phyloP scores from a whole-genome alignment of 2,329 filamentous ascomycete species.

The Pseudogymnoascus sp. region DNA sequence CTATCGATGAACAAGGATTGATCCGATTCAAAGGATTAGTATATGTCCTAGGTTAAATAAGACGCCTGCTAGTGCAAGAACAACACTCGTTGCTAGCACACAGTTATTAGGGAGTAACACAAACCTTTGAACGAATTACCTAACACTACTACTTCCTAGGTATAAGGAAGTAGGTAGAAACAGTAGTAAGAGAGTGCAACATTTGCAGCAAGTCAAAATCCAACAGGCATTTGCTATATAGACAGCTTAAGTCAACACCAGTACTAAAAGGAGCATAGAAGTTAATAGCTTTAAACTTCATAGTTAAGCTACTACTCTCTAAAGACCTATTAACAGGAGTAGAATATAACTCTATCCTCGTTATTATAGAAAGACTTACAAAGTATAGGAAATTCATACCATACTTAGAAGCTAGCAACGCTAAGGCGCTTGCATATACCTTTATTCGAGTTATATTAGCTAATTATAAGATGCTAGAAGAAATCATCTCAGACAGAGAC shows the following conservation, averaged over 20 bases:
- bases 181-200: background rate
- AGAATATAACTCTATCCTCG: too few species aligned
- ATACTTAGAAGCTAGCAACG: too few species aligned
- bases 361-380: too few species aligned
- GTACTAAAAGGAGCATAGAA: background rate
- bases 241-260: background rate
- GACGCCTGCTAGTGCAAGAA: background rate
- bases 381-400: too few species aligned
- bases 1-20: background rate
- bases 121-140: background rate
- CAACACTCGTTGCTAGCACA: background rate
- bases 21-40: background rate
- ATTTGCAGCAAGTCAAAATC: background rate
- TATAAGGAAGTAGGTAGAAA: background rate
- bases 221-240: background rate
- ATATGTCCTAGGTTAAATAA: background rate
- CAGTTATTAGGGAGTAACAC: background rate
- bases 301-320: too few species aligned
- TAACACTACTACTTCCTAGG: background rate
- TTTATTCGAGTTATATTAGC: conserved; percentile 5
- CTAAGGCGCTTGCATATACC: background rate
- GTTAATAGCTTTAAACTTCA: background rate
- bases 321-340: too few species aligned
- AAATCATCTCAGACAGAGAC: conserved; percentile 15
- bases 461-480: conserved; percentile 9